Evolutionary conservation across 164 flowering plant genomes (phyloP).

Genomic region (Aristolochia fimbriata): DNA sequence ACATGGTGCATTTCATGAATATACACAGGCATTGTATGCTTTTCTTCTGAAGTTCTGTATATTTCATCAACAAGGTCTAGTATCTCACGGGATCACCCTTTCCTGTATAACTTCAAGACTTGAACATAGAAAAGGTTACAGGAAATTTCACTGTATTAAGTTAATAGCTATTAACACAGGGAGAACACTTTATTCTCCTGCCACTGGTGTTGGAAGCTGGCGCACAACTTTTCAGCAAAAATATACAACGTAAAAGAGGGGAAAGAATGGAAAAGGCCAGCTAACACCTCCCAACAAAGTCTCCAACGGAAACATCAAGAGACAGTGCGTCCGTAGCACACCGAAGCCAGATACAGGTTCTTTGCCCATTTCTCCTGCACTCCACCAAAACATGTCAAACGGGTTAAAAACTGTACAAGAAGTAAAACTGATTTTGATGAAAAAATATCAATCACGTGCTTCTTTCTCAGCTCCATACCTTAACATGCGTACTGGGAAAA

Average conservation of each 20-base stretch:
- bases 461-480: conserved; percentile 24
- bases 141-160: too few species aligned
- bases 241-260: conserved; percentile 4
- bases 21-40: too few species aligned
- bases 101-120: too few species aligned
- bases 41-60: too few species aligned
- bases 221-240: conserved; percentile 4
- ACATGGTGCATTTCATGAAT: too few species aligned
- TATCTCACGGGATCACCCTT: too few species aligned
- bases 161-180: background rate
- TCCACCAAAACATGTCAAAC: background rate
- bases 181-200: background rate
- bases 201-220: background rate
- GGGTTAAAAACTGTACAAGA: too few species aligned
- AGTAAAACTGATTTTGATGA: background rate
- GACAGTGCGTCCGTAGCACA: conserved; percentile 75
- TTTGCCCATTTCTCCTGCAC: conserved; percentile 86
- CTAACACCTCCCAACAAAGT: background rate
- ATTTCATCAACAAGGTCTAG: too few species aligned
- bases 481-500: conserved; percentile 76
- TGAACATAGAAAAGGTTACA: too few species aligned
- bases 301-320: conserved; percentile 23
- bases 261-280: conserved; percentile 1
- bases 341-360: conserved; percentile 68
- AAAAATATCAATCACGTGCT: background rate